These are phyloP conservation scores for Mrakia frigida DNA, from an alignment of 768 basidiomycete genomes.

Conservation along the genomic window DNA sequence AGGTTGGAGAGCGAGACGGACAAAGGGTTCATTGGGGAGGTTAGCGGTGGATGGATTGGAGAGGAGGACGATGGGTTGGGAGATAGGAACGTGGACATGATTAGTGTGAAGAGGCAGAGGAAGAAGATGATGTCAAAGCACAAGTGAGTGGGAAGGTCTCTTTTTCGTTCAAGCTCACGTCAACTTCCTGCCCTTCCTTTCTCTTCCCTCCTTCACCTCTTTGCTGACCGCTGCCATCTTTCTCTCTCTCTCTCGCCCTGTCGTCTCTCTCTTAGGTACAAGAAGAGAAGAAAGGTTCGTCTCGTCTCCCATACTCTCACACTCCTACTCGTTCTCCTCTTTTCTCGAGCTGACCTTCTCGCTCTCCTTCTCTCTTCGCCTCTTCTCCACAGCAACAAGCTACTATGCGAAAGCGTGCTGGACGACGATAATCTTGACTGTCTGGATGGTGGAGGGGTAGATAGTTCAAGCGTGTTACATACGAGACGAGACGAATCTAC, in stretches of 20 bases:
- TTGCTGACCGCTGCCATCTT: not conserved
- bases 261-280: slow-evolving; percentile 4
- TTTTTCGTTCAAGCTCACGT: not conserved
- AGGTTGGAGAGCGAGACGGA: not conserved
- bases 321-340: not conserved
- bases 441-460: no score
- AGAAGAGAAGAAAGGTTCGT: slow-evolving; percentile 12
- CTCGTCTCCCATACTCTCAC: not conserved
- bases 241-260: not conserved
- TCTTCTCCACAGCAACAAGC: not conserved
- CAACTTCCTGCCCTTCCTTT: not conserved
- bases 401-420: slow-evolving; percentile 9
- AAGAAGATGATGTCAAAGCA: slow-evolving; percentile 11
- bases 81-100: not conserved
- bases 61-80: not conserved
- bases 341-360: not conserved
- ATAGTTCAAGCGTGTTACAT: no score
- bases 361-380: not conserved
- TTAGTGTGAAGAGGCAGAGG: slow-evolving; percentile 4
- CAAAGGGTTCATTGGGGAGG: not conserved
- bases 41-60: not conserved
- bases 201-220: not conserved
- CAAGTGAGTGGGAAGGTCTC: not conserved
- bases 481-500: no score
- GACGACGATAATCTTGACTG: no score